Evolutionary conservation across 73 alveolate genomes (phyloP).

Genomic region (Effrenium voratum): DNA sequence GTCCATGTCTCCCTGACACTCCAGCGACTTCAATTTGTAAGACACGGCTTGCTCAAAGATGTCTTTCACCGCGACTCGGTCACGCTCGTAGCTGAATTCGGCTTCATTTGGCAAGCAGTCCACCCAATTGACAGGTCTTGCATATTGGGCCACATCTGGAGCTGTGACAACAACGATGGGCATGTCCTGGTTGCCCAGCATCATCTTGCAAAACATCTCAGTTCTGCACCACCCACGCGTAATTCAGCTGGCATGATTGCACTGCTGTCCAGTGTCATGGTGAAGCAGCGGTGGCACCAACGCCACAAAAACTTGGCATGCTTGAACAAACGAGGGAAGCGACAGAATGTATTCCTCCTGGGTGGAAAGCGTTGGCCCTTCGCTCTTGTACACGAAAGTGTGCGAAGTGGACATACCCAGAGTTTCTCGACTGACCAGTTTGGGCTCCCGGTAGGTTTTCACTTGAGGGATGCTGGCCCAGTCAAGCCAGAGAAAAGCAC

Average conservation of each 20-base stretch:
- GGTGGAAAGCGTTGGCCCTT: background rate
- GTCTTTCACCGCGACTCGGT: conserved; percentile 4
- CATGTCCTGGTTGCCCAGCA: conserved; percentile 53
- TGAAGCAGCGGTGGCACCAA: conserved; percentile 45
- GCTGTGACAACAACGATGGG: conserved; percentile 8
- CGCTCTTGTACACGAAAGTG: conserved; percentile 2
- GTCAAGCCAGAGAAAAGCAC: conserved; percentile 38
- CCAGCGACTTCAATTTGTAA: conserved; percentile 28
- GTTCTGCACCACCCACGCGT: conserved; percentile 58
- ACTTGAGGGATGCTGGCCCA: conserved; percentile 59
- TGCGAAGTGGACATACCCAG: no score
- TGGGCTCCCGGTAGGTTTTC: no score
- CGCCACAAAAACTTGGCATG: conserved; percentile 53
- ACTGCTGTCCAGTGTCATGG: background rate
- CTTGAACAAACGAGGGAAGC: conserved; percentile 55
- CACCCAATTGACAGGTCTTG: conserved; percentile 51
- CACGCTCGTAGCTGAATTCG: background rate
- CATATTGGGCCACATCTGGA: background rate
- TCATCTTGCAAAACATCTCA: conserved; percentile 32
- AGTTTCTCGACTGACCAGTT: background rate
- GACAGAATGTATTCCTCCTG: conserved; percentile 53
- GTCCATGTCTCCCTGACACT: background rate
- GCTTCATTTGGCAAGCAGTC: conserved; percentile 50
- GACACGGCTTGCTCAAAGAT: conserved; percentile 49
- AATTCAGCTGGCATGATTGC: conserved; percentile 32